These are phyloP conservation scores for Bocquillonia castaneifolia DNA, from an alignment of 441 rosid genomes.

Conservation along the genomic window DNA sequence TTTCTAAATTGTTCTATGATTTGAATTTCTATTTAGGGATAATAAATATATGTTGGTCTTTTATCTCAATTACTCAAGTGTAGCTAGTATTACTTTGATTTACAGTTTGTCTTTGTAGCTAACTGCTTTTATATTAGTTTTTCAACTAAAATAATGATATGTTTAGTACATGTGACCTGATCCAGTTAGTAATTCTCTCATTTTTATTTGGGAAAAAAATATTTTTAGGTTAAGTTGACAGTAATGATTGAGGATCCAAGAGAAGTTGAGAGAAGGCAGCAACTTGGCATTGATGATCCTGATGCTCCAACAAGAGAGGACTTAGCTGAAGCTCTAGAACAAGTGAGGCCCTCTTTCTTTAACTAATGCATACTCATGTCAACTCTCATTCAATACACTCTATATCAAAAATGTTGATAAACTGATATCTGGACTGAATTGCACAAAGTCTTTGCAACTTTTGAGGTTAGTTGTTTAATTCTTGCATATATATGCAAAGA, in stretches of 20 bases:
- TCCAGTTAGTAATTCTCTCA: not conserved
- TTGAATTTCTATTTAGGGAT: not conserved
- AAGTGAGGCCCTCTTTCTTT: slow-evolving; percentile 32
- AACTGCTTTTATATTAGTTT: not conserved
- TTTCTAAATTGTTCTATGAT: not conserved
- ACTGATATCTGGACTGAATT: not conserved
- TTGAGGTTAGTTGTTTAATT: too few species aligned
- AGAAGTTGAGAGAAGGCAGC: slow-evolving; percentile 71
- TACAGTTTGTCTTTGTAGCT: not conserved
- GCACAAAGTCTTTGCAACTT: not conserved
- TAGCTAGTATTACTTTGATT: not conserved
- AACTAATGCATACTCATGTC: not conserved
- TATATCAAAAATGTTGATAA: not conserved
- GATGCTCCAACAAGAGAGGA: slow-evolving; percentile 82
- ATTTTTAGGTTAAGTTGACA: slow-evolving; percentile 61
- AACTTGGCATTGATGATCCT: slow-evolving; percentile 73
- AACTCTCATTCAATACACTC: not conserved
- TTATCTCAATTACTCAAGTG: not conserved
- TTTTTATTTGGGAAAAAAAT: slow-evolving; percentile 1
- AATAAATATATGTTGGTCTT: not conserved
- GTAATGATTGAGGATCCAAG: slow-evolving; percentile 86
- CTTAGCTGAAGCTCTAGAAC: slow-evolving; percentile 69
- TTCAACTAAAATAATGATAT: not conserved
- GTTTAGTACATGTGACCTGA: not conserved
- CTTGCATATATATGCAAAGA: not conserved